Evolutionary conservation across 139 green algal species (phyloP).

Genomic region (Coelastrella sp.): DNA sequence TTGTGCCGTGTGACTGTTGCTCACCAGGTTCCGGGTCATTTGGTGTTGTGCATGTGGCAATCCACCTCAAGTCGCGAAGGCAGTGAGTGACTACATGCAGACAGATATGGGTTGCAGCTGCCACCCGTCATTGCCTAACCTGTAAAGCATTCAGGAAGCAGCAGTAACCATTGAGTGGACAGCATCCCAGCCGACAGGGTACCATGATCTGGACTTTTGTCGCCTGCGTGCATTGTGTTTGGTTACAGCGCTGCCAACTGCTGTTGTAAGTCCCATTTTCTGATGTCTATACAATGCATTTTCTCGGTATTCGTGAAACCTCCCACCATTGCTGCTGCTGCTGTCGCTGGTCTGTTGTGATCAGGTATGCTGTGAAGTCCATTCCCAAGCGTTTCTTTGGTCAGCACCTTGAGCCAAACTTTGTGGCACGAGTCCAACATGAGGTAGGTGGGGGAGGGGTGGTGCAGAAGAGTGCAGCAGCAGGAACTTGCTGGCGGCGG

Average conservation of each 20-base stretch:
- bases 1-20: no score
- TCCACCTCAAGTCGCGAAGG: neutral
- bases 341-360: neutral
- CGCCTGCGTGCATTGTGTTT: no score
- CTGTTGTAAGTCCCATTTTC: no score
- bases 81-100: neutral
- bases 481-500: neutral
- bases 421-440: slow-evolving; percentile 75
- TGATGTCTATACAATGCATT: no score
- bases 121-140: no score
- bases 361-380: slow-evolving; percentile 80
- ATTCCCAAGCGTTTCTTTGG: slow-evolving; percentile 72
- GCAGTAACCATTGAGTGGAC: no score
- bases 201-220: no score
- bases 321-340: neutral
- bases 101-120: no score
- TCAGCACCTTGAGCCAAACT: slow-evolving; percentile 67
- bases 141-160: no score
- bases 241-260: no score
- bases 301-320: no score
- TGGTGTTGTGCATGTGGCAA: slow-evolving; percentile 49
- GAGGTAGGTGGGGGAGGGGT: slow-evolving; percentile 58
- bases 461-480: neutral
- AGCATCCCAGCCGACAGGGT: no score
- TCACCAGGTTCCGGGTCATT: slow-evolving; percentile 48